Base-by-base conservation (phyloP, 1,139 yeast genomes). In the Suhomyces bribrorum region DNA sequence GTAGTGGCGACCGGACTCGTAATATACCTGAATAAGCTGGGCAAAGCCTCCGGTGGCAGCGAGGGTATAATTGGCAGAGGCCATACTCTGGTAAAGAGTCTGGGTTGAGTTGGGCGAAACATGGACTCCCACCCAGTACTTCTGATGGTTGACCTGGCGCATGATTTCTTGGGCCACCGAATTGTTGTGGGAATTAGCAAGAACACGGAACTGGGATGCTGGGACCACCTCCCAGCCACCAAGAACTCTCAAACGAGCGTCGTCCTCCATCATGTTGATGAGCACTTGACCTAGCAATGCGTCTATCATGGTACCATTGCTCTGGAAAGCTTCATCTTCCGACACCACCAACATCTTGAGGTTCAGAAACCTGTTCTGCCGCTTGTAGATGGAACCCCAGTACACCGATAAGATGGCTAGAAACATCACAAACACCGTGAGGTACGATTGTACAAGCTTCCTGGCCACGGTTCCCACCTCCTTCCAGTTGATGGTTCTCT, bases 321-420 rank as follows among this genome's bases (percentile, higher is more conserved):
- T 29, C 5, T 43, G 37, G 15, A 57, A 52, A 1, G 49, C 34
- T 13, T 53, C 51, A 45, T 79, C 82, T 43, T 73, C 77, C 37
- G 71, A 59, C 16, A 73, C 71, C 24, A 81, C 73, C 37, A 75
- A 56, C 53, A 74, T 60, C 16, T 66, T 59, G 45, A 81, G 54
- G 45, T 77, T 69, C 9, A 50, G 51, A 26, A 59, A 56, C 17
- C 82, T 55, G 5, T 48, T 41, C 2, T 46, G 46, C 36, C 86
- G 59, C 18, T 64, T 46, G 51, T 66, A 80, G 51, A 73, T 60
- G 1, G 83, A 63, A 1, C 84, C 87, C 85, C 86, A 81, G 52
- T 77, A 81, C 13, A 81, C 58, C 3, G 82, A 69, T 43, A 80
- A 64, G 7, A 74, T 48, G 5, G 56, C 64, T 24, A 62, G 37